Base-by-base conservation (phyloP, 2,329 filamentous ascomycete genomes). In the Ascochyta pisi region DNA sequence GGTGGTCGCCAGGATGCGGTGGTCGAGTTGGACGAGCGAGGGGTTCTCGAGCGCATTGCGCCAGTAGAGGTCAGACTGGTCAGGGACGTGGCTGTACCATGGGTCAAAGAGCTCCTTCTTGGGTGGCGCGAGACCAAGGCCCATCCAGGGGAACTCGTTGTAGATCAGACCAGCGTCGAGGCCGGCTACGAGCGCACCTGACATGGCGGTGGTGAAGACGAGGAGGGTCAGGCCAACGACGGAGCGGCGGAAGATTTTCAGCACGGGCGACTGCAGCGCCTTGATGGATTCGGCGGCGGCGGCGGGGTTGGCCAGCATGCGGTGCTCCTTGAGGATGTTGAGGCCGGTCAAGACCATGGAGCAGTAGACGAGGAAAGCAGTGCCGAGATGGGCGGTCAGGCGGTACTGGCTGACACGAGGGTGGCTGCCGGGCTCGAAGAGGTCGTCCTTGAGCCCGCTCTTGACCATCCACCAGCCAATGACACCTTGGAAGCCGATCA, bases 381-480 rank as follows among this genome's bases (percentile, higher is more conserved):
- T 89, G 31, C 89, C 92, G 10, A 99, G 83, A 76, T 99, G 95
- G 8, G 93, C 86, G 4, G 94, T 89, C 52, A 99, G 84, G 47
- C 95, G 87, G 79, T 99, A 99, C 78, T 99, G 95, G 60, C 89
- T 94, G 45, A 99, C 95, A 56, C 95, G 87, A 0, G 95, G 95
- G 75, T 96, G 92, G 53, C 89, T 90, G 12, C 93, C 95, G 2
- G 91, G 89, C 19, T 91, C 91, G 73, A 99, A 97, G 26, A 99
- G 84, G 75, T 99, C 95, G 73, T 98, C 95, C 75, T 94, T 96
- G 60, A 99, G 82, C 1, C 95, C 95, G 10, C 91, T 96, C 78
- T 96, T 96, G 66, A 99, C 95, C 95, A 99, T 99, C 92, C 95
- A 99, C 95, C 95, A 99, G 50, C 95, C 95, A 62, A 99, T 88